Evolutionary conservation across 2,329 filamentous ascomycete species (phyloP).

Genomic region (Cladosporium sphaerospermum): DNA sequence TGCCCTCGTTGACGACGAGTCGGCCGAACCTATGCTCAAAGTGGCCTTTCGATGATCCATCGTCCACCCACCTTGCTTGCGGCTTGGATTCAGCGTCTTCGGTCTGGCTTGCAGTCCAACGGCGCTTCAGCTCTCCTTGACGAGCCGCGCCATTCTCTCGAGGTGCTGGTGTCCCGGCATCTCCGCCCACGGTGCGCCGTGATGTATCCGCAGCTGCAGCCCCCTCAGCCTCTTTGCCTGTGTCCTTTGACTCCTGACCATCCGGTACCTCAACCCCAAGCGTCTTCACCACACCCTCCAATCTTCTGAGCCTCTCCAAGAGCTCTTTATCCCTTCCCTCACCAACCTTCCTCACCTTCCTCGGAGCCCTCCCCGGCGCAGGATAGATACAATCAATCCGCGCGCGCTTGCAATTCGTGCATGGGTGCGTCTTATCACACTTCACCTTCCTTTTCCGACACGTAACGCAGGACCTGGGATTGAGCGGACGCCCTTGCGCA

Average conservation of each 20-base stretch:
- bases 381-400: constrained; percentile 69
- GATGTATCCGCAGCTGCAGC: background rate
- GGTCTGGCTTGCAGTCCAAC: constrained; percentile 6
- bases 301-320: constrained; percentile 62
- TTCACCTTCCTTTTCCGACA: constrained; percentile 61
- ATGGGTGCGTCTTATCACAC: constrained; percentile 72
- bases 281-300: constrained; percentile 67
- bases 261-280: constrained; percentile 42
- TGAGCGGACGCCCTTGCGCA: constrained; percentile 29
- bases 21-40: constrained; percentile 54
- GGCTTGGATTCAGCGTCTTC: background rate
- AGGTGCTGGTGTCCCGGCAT: background rate
- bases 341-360: constrained; percentile 60
- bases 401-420: constrained; percentile 66
- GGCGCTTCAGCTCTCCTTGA: constrained; percentile 5
- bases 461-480: constrained; percentile 44
- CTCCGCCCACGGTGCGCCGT: constrained; percentile 6
- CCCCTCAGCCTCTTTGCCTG: background rate
- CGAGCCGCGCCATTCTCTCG: background rate
- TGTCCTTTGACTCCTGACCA: constrained; percentile 31
- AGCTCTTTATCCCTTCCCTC: constrained; percentile 56
- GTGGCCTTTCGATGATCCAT: constrained; percentile 18
- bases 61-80: constrained; percentile 24
- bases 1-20: constrained; percentile 64
- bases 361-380: constrained; percentile 64